Percentiles rank a stretch among this genome's conserved stretches.
Conservation (phyloP, 1,284 basidiomycete genomes). For the Apiotrichum gamsii region DNA sequence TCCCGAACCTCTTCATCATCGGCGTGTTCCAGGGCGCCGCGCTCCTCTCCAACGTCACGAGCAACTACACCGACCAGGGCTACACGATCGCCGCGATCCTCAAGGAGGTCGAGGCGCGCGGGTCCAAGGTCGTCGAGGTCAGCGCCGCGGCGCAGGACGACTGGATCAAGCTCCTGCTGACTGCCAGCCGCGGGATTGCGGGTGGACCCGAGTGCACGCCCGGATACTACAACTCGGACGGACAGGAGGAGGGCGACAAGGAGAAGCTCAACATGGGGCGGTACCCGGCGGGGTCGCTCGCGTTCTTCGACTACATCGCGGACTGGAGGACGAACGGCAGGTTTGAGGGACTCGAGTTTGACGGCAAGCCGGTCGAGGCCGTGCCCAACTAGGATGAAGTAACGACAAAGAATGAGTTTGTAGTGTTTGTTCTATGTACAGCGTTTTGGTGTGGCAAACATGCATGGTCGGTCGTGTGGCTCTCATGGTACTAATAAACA, state of each 20-base stretch:
- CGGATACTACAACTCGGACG: constrained; percentile 11
- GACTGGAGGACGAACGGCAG: constrained; percentile 11
- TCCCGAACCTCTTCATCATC: constrained; percentile 17
- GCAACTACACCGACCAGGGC: constrained; percentile 8
- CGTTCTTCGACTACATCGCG: constrained; percentile 11
- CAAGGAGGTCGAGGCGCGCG: constrained; percentile 6
- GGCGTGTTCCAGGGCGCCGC: constrained; percentile 4
- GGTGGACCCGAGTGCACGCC: constrained; percentile 9
- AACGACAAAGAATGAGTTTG: too few relatives aligned
- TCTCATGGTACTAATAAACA: too few relatives aligned
- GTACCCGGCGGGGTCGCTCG: constrained; percentile 6
- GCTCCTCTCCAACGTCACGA: constrained; percentile 10
- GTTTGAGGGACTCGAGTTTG: constrained; percentile 13
- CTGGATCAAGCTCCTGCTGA: constrained; percentile 10
- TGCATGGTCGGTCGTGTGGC: too few relatives aligned
- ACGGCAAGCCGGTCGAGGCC: constrained; percentile 7
- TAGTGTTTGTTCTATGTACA: too few relatives aligned
- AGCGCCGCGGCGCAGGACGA: background rate
- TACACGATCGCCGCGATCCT: constrained; percentile 5
- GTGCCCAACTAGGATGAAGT: too few relatives aligned
- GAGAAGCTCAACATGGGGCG: constrained; percentile 4
- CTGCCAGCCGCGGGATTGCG: background rate
- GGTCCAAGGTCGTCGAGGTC: constrained; percentile 1
- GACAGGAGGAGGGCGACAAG: constrained; percentile 5
- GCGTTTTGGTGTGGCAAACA: too few relatives aligned